phyloP scores from a whole-genome alignment of 164 flowering plant species.

The Santalum album region DNA sequence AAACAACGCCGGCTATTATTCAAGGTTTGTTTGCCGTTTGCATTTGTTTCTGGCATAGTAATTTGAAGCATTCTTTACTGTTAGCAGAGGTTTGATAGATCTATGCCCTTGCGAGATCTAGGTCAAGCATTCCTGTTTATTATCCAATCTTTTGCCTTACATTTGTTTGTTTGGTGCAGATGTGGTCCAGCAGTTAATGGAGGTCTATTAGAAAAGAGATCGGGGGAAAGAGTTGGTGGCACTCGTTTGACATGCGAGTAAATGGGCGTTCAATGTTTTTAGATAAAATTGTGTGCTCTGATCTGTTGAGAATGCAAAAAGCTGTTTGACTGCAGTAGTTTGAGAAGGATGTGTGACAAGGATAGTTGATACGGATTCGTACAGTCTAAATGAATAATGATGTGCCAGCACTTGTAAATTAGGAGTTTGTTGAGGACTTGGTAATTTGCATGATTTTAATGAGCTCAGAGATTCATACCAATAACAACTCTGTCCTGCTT shows the following conservation, averaged over 20 bases:
- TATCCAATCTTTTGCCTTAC: not conserved
- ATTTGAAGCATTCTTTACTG: not conserved
- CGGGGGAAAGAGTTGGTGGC: no score
- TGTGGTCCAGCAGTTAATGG: slow-evolving; percentile 72
- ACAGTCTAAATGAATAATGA: no score
- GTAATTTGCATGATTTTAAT: no score
- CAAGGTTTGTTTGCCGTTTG: slow-evolving; percentile 38
- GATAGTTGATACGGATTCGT: no score
- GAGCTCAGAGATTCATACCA: no score
- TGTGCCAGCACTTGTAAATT: no score
- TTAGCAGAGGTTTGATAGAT: not conserved
- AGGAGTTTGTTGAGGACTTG: no score
- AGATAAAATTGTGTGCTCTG: not conserved
- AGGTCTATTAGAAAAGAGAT: slow-evolving; percentile 28
- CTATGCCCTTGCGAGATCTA: no score
- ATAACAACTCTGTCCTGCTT: no score
- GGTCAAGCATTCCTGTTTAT: not conserved
- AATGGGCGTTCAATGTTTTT: not conserved
- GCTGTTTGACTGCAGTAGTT: no score
- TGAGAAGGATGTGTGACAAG: not conserved
- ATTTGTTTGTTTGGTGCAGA: slow-evolving; percentile 44
- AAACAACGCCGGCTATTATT: slow-evolving; percentile 62
- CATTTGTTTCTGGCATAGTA: not conserved
- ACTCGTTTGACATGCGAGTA: no score
- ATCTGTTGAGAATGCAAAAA: no score